These are phyloP conservation scores for Metschnikowia continentalis DNA, from an alignment of 805 yeast genomes.

Conservation along the genomic window DNA sequence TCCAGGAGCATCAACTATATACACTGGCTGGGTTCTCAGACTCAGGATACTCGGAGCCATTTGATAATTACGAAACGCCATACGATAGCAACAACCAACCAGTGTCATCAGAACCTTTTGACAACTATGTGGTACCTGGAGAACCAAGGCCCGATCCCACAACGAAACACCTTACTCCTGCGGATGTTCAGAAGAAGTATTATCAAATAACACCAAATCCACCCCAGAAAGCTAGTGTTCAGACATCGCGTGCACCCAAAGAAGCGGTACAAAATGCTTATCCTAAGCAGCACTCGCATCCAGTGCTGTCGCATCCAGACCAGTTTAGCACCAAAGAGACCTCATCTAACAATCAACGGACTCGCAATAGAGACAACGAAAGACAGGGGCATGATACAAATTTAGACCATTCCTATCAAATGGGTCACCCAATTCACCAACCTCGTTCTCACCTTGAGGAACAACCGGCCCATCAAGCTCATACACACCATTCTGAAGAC, in stretches of 20 bases:
- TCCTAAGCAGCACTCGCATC: not conserved
- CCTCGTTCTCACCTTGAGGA: not conserved
- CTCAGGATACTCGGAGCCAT: constrained; percentile 23
- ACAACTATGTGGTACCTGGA: constrained; percentile 23
- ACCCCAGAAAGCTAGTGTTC: not conserved
- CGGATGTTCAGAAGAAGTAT: constrained; percentile 1
- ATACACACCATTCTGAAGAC: not conserved
- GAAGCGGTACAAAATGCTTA: not conserved
- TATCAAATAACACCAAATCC: not conserved
- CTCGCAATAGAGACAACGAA: not conserved
- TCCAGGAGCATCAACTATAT: not conserved
- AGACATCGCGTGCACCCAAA: not conserved
- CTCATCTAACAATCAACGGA: not conserved
- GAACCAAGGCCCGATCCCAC: not conserved
- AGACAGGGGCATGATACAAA: not conserved
- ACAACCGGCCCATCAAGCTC: not conserved
- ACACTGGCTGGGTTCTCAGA: not conserved
- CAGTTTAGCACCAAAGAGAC: not conserved
- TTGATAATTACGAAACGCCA: constrained; percentile 20
- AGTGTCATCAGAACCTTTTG: constrained; percentile 23
- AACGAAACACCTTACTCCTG: not conserved
- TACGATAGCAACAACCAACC: constrained; percentile 13
- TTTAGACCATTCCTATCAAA: not conserved
- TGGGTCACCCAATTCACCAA: not conserved
- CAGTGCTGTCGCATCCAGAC: not conserved